A percentile compares a stretch with the other conserved stretches of the same genome.
phyloP scores from a whole-genome alignment of 75 land plant species.

The Cryptomeria japonica region DNA sequence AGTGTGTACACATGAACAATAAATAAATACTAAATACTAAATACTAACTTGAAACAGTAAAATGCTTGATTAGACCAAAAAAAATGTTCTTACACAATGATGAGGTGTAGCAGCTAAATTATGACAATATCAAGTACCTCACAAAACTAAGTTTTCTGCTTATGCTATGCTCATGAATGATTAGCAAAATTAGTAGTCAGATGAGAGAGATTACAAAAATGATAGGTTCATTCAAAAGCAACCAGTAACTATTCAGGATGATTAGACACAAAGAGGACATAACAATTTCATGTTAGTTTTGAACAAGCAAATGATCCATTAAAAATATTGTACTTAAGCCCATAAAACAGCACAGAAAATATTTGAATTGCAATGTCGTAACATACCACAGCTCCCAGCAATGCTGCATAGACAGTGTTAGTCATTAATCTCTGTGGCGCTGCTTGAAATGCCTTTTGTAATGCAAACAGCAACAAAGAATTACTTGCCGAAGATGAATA shows the following conservation, averaged over 20 bases:
- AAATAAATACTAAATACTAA: no score
- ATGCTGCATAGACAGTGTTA: conserved; percentile 62
- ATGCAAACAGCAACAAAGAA: conserved; percentile 79
- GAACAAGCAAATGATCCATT: not conserved
- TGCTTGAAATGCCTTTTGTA: conserved; percentile 90
- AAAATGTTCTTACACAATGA: no score
- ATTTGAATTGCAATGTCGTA: conserved; percentile 22
- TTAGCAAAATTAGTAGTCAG: not conserved
- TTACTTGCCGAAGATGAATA: conserved; percentile 62
- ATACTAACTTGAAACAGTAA: no score
- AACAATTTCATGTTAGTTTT: not conserved
- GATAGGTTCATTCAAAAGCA: not conserved
- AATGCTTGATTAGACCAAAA: no score
- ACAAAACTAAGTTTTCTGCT: not conserved
- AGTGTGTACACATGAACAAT: no score
- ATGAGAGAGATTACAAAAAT: not conserved
- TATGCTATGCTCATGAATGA: not conserved
- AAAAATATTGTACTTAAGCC: not conserved
- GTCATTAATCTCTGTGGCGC: conserved; percentile 91
- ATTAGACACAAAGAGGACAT: not conserved
- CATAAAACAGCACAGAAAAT: conserved; percentile 11
- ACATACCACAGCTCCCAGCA: conserved; percentile 79
- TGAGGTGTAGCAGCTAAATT: not conserved
- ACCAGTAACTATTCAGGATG: not conserved
- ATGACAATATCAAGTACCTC: not conserved